Evolutionary conservation across 495 filamentous ascomycete genomes (phyloP).

Genomic region (Ramalina peruviana): DNA sequence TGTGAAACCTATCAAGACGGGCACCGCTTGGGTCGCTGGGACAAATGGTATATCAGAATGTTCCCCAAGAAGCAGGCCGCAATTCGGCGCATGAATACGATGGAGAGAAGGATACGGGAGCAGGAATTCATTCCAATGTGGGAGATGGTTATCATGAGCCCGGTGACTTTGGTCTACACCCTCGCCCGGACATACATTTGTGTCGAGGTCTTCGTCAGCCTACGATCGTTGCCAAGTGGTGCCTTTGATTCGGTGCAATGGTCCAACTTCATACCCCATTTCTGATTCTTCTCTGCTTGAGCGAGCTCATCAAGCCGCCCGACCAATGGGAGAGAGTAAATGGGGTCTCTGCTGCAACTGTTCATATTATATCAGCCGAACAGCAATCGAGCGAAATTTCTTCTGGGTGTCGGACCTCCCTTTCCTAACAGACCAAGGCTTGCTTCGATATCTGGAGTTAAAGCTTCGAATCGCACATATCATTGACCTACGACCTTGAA

Average conservation of each 20-base stretch:
- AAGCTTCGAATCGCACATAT: too few species aligned
- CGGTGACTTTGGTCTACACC: constrained; percentile 15
- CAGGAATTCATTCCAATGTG: constrained; percentile 13
- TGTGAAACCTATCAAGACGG: constrained; percentile 17
- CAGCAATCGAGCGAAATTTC: too few species aligned
- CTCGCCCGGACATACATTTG: constrained; percentile 16
- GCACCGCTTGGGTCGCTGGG: constrained; percentile 16
- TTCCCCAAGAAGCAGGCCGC: constrained; percentile 9
- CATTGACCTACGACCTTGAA: too few species aligned
- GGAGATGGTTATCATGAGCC: constrained; percentile 16
- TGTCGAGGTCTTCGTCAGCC: constrained; percentile 16
- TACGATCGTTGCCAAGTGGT: constrained; percentile 15
- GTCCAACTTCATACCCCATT: constrained; percentile 19
- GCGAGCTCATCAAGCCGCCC: too few species aligned
- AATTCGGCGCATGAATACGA: constrained; percentile 10
- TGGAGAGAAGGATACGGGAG: constrained; percentile 13
- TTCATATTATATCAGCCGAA: too few species aligned
- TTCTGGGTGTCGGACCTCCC: too few species aligned
- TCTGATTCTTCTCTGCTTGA: constrained; percentile 2
- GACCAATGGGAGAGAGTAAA: background rate
- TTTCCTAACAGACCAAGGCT: too few species aligned
- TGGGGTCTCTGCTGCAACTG: background rate
- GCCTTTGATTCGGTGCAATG: constrained; percentile 18
- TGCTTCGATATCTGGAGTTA: too few species aligned
- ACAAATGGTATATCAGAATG: constrained; percentile 14